Conservation (phyloP, 2,329 filamentous ascomycete species). For the Pseudophaeomoniella oleicola region DNA sequence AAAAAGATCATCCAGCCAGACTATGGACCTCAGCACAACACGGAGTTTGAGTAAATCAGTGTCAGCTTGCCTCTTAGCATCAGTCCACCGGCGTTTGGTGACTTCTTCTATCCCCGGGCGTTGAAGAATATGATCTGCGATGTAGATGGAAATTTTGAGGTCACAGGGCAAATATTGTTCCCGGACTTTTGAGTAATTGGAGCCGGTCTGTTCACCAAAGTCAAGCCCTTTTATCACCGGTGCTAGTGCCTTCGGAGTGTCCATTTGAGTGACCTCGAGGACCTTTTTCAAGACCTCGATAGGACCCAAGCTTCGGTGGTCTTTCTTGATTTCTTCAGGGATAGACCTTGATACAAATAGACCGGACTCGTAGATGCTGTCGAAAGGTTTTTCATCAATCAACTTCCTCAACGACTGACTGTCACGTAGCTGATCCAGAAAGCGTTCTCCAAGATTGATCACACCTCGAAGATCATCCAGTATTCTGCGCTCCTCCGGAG, state of each 20-base stretch:
- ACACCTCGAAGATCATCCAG: not conserved
- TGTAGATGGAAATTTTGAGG: too few species aligned
- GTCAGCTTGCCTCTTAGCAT: too few species aligned
- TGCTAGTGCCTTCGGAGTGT: not conserved
- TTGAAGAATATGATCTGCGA: too few species aligned
- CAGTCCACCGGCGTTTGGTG: too few species aligned
- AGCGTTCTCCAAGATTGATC: not conserved
- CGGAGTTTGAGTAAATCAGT: too few species aligned
- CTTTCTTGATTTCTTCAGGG: not conserved
- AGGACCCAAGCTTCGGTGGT: not conserved
- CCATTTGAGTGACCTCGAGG: not conserved
- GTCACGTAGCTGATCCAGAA: not conserved
- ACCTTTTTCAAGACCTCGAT: not conserved
- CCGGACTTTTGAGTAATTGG: not conserved
- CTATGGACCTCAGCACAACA: too few species aligned
- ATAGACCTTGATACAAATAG: not conserved
- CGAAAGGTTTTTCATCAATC: not conserved
- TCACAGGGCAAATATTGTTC: too few species aligned
- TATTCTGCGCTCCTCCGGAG: not conserved
- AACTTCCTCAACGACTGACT: not conserved
- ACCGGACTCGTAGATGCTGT: not conserved
- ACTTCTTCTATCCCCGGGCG: too few species aligned
- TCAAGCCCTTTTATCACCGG: not conserved
- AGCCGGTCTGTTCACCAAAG: not conserved
- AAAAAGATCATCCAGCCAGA: too few species aligned